Conservation (phyloP, 495 filamentous ascomycete species). For the Lichenothelia convexa region DNA sequence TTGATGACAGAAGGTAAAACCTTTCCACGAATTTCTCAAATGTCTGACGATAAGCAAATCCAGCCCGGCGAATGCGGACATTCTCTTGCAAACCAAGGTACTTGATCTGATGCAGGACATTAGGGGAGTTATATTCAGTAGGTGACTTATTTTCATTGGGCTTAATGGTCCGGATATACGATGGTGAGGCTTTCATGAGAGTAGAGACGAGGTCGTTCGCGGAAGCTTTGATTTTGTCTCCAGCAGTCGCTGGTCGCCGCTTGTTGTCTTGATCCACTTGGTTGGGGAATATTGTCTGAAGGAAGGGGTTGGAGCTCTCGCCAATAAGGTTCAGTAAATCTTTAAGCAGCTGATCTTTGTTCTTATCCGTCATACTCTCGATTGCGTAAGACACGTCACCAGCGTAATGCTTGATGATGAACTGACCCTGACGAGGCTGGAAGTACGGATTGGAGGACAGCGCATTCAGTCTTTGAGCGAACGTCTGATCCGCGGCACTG, state of each 20-base stretch:
- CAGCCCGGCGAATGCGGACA: conserved; percentile 88
- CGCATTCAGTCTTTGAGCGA: conserved; percentile 78
- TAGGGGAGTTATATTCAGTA: conserved; percentile 72
- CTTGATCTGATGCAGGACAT: conserved; percentile 97
- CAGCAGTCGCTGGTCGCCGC: conserved; percentile 80
- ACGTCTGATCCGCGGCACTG: conserved; percentile 82
- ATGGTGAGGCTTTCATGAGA: conserved; percentile 90
- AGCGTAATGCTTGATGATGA: conserved; percentile 98
- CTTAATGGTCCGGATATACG: conserved; percentile 98
- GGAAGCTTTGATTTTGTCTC: conserved; percentile 92
- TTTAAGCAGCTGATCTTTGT: conserved; percentile 95
- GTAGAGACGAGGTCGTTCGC: conserved; percentile 92
- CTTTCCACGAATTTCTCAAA: conserved; percentile 98
- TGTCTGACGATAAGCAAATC: conserved; percentile 93
- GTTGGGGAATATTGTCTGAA: conserved; percentile 77
- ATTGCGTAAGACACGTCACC: conserved; percentile 94
- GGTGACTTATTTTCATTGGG: conserved; percentile 97
- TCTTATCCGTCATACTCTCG: conserved; percentile 98
- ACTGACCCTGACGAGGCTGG: conserved; percentile 80
- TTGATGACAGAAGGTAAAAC: conserved; percentile 88
- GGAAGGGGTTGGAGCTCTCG: conserved; percentile 63
- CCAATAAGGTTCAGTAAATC: conserved; percentile 79
- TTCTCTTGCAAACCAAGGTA: conserved; percentile 98
- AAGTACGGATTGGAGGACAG: conserved; percentile 80
- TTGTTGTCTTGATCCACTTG: conserved; percentile 93